Evolutionary conservation across 768 basidiomycete species (phyloP).

Genomic region (Collybiopsis luxurians): DNA sequence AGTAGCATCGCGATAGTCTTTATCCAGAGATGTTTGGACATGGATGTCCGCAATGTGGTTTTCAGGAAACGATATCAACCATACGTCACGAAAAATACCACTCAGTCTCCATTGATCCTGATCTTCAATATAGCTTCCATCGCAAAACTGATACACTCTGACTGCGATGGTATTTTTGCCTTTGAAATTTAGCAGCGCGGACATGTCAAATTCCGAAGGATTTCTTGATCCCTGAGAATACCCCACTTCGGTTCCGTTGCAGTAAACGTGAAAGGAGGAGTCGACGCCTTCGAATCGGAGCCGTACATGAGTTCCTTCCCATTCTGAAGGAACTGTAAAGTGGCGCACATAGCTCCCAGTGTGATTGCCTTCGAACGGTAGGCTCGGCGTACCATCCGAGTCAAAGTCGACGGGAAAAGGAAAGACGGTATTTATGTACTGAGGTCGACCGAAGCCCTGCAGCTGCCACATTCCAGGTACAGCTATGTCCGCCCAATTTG

Average conservation of each 20-base stretch:
- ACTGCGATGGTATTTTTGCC: slow-evolving; percentile 2
- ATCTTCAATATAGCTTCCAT: slow-evolving; percentile 9
- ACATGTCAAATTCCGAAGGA: slow-evolving; percentile 11
- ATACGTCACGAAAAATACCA: slow-evolving; percentile 11
- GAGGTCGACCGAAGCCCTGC: slow-evolving; percentile 10
- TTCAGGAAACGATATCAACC: slow-evolving; percentile 7
- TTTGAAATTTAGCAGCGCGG: not conserved
- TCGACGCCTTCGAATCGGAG: slow-evolving; percentile 11
- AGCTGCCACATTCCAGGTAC: slow-evolving; percentile 13
- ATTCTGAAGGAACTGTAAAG: not conserved
- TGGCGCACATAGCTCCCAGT: slow-evolving; percentile 7
- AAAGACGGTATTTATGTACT: slow-evolving; percentile 10
- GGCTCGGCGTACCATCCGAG: not conserved
- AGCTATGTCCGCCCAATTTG: slow-evolving; percentile 3
- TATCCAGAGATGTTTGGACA: slow-evolving; percentile 5
- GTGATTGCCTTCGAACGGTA: slow-evolving; percentile 7
- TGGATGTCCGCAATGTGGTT: slow-evolving; percentile 6
- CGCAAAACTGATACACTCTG: slow-evolving; percentile 9
- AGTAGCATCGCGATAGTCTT: not conserved
- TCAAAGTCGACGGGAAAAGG: slow-evolving; percentile 8
- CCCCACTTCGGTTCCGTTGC: slow-evolving; percentile 9
- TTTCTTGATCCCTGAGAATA: slow-evolving; percentile 9
- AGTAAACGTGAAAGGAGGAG: slow-evolving; percentile 10
- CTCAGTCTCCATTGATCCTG: slow-evolving; percentile 11
- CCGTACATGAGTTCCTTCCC: not conserved